Evolutionary conservation across 345 rosid genomes (phyloP), one percentile per base, ranked within the genome.

Genomic region (Microcos paniculata): DNA sequence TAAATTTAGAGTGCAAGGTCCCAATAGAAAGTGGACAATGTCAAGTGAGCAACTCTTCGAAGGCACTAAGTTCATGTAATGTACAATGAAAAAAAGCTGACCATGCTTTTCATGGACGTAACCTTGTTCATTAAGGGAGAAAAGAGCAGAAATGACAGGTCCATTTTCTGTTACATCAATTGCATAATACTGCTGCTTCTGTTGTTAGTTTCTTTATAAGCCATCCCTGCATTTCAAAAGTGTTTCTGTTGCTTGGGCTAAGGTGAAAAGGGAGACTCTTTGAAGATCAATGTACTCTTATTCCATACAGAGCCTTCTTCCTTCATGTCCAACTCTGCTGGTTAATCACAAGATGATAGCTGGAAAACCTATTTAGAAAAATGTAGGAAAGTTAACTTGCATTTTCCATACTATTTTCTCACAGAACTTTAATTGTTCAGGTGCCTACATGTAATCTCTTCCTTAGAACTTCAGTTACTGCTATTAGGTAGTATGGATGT

Each of bases 401-500:
- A 26, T 15, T 24, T 43, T 45, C 71, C 71, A 26, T 67, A 26
- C 21, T 45, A 46, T 26, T 45, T 67, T 67, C 55, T 67, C 23
- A 26, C 38, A 67, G 15, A 67, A 45, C 71, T 26, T 9, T 16
- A 28, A 45, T 35, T 26, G 49, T 16, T 67, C 3, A 46, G 56
- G 11, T 26, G 56, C 28, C 35, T 15, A 3, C 15, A 26, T n/a
- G 1, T 26, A 33, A 28, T 67, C 26, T 53, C 71, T 66, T 62
- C 11, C 46, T 19, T 67, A 15, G 40, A 28, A 67, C 56, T 67
- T 45, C 56, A 46, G 24, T 4, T 26, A 9, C 38, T 67, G 14
- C 56, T 45, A 8, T 67, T 15, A 67, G 71, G 71, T 67, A 46
- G 40, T 16, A 46, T 46, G 71, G 71, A 46, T 46, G 7, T 15